Conservation (phyloP, 1,284 basidiomycete genomes). For the Boletus smithii region DNA sequence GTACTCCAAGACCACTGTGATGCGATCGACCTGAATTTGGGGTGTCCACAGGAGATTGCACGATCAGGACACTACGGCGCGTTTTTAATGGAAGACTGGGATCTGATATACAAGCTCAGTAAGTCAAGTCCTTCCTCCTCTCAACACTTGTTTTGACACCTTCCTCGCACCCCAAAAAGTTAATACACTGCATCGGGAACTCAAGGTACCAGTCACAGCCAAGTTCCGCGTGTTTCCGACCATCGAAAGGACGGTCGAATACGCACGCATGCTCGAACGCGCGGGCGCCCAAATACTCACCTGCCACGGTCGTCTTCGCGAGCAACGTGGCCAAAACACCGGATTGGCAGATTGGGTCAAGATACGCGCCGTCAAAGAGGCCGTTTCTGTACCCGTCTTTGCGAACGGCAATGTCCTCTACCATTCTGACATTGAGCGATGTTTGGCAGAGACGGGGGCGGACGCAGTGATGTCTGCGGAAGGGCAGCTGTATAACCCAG, state of each 20-base stretch:
- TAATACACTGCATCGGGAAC: constrained; percentile 78
- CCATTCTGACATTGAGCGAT: constrained; percentile 74
- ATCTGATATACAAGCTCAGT: constrained; percentile 79
- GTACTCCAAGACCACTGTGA: constrained; percentile 77
- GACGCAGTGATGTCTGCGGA: constrained; percentile 97
- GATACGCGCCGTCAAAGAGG: constrained; percentile 82
- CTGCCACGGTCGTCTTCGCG: constrained; percentile 88
- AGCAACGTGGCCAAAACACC: constrained; percentile 83
- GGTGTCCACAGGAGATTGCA: constrained; percentile 96
- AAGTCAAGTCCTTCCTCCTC: constrained; percentile 32
- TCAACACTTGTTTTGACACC: not conserved
- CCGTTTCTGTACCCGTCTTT: constrained; percentile 89
- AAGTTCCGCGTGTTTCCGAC: constrained; percentile 93
- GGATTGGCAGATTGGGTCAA: constrained; percentile 85
- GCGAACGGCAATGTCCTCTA: constrained; percentile 97
- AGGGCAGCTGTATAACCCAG: constrained; percentile 92
- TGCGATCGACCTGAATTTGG: constrained; percentile 93
- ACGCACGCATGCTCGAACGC: constrained; percentile 91
- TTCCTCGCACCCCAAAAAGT: constrained; percentile 49
- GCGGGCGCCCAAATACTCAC: constrained; percentile 96
- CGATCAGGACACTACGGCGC: constrained; percentile 84
- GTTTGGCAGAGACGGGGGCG: constrained; percentile 78
- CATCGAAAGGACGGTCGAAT: constrained; percentile 84
- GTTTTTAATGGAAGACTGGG: constrained; percentile 95
- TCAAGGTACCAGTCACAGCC: constrained; percentile 89